Base-by-base conservation (phyloP, 2,329 filamentous ascomycete species). In the Basipetospora chlamydospora region DNA sequence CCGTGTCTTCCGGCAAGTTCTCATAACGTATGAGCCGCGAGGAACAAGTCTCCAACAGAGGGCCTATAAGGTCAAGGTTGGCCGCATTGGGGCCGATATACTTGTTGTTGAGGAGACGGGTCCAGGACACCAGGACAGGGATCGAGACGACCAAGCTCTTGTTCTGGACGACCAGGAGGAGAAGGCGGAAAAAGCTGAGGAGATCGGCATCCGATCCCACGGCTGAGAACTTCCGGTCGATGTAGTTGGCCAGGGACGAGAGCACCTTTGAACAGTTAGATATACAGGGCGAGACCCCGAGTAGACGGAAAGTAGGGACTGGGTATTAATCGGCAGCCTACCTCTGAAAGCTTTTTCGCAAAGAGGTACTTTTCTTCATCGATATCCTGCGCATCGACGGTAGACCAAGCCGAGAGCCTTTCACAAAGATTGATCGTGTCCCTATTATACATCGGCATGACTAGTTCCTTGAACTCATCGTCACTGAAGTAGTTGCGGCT, bases 81-180 rank as follows among this genome's bases (percentile, higher is more conserved):
- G 74, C 58, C 58, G 83, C 61, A 63, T 72, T 64, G 5, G 61
- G 61, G 8, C 77, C 73, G 35, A 90, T 71, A n/a, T 69, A 62
- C 34, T 74, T 71, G 38, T 83, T 80, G 44, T 71, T 73, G 29
- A 98, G 64, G 34, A 96, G 64, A 45, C 80, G 81, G 7, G 81
- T 86, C 86, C 87, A 96, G 16, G 82, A 80, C 47, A 93, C 82
- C 30, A 98, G 67, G 8, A 92, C 77, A 3, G 90, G 88, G 47
- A 96, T 95, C 2, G 90, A 95, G 13, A 98, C 79, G 30, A 90
- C 79, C 39, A 98, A 68, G 53, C 90, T 96, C 48, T 81, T 77
- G 55, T 83, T 85, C 46, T 82, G 81, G 38, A 87, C 73, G 37
- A 95, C 79, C 38, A 73, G 66, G 42, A 88, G 71, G 31, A 95